Evolutionary conservation across 352 stramenopile species (phyloP).

Genomic region (Pythium aphanidermatum): DNA sequence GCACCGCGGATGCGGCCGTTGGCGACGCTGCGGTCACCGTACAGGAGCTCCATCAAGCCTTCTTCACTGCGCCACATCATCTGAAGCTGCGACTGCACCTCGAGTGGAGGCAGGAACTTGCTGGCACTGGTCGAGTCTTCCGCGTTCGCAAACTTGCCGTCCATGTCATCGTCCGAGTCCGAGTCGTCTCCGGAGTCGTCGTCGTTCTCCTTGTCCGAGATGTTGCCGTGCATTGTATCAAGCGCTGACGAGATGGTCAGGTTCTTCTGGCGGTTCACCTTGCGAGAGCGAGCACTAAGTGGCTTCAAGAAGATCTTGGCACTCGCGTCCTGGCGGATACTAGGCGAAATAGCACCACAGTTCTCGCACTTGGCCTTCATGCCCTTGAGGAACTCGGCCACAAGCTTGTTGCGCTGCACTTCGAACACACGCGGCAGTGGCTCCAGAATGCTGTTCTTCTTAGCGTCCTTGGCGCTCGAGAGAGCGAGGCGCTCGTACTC

Average conservation of each 20-base stretch:
- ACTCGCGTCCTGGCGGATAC: conserved; percentile 95
- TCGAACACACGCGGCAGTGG: conserved; percentile 61
- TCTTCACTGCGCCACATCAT: conserved; percentile 94
- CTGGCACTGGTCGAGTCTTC: conserved; percentile 70
- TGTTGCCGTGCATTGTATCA: conserved; percentile 72
- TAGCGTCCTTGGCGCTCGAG: conserved; percentile 31
- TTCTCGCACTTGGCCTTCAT: conserved; percentile 96
- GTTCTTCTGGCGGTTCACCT: conserved; percentile 81
- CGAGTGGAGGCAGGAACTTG: conserved; percentile 93
- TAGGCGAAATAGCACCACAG: conserved; percentile 93
- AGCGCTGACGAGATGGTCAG: conserved; percentile 73
- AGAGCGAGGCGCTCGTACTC: conserved; percentile 86
- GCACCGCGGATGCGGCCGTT: conserved; percentile 40
- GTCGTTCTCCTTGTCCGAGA: conserved; percentile 45
- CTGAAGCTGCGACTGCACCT: conserved; percentile 94
- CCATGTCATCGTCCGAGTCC: conserved; percentile 72
- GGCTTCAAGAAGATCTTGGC: conserved; percentile 98
- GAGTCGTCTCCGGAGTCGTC: conserved; percentile 45
- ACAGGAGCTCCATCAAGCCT: conserved; percentile 91
- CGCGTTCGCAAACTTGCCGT: conserved; percentile 36
- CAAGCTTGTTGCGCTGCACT: conserved; percentile 74
- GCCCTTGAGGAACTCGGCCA: conserved; percentile 87
- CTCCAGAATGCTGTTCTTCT: conserved; percentile 25
- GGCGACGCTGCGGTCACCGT: conserved; percentile 76
- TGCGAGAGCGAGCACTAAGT: conserved; percentile 71